Conservation (phyloP, 106 monocot species). For the Phalaenopsis equestris region DNA sequence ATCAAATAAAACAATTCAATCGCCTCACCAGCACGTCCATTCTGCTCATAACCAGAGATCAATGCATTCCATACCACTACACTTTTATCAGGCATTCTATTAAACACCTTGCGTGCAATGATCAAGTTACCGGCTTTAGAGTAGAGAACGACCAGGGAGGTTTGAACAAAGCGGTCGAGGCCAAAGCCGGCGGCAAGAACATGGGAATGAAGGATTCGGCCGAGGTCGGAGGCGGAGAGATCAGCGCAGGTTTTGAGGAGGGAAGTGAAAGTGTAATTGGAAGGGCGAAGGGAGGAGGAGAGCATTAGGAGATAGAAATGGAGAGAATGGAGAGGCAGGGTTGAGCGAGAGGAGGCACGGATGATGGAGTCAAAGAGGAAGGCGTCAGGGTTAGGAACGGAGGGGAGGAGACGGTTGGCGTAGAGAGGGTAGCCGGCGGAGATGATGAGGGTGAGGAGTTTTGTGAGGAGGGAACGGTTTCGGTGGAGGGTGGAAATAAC, state of each 20-base stretch:
- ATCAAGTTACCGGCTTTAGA: conserved; percentile 27
- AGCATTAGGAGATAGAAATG: conserved; percentile 38
- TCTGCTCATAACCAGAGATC: conserved; percentile 63
- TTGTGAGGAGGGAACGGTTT: conserved; percentile 42
- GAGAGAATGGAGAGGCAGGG: conserved; percentile 18
- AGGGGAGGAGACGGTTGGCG: conserved; percentile 18
- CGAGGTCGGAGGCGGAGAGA: conserved; percentile 14
- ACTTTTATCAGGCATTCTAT: conserved; percentile 30
- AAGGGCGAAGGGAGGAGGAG: conserved; percentile 13
- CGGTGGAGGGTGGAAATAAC: conserved; percentile 29
- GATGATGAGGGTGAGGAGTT: conserved; percentile 39
- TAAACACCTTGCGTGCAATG: conserved; percentile 37
- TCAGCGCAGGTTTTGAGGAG: conserved; percentile 43
- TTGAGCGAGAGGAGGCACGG: conserved; percentile 23
- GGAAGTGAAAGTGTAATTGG: conserved; percentile 52
- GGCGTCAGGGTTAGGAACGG: conserved; percentile 33
- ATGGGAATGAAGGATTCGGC: conserved; percentile 31
- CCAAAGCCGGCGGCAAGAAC: conserved; percentile 21
- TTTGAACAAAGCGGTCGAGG: conserved; percentile 31
- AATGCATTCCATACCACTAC: conserved; percentile 51
- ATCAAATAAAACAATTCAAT: conserved; percentile 26
- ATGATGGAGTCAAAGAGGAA: conserved; percentile 57
- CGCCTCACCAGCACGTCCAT: conserved; percentile 34
- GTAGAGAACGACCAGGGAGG: conserved; percentile 40
- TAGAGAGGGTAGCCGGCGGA: conserved; percentile 21